Percentiles rank a stretch among this genome's conserved stretches.
These are phyloP conservation scores for Smittium culicis DNA, from an alignment of 371 early-diverging fungal genomes.

Conservation along the genomic window DNA sequence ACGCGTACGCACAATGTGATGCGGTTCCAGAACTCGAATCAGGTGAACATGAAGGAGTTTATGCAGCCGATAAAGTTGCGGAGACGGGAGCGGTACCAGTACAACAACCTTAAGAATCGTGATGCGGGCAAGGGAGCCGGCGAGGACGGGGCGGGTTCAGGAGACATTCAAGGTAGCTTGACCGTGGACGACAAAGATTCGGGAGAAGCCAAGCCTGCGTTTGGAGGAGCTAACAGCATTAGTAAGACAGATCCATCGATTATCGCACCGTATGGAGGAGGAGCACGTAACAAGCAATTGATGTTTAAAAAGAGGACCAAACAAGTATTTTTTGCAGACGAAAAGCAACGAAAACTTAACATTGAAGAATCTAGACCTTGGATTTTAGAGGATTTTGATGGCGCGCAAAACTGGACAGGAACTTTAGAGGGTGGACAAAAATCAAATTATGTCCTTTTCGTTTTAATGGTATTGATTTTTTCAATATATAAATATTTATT, in stretches of 20 bases:
- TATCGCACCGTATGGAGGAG: constrained; percentile 67
- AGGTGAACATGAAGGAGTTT: constrained; percentile 40
- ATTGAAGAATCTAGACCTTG: constrained; percentile 62
- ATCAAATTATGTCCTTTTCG: constrained; percentile 66
- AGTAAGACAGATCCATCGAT: constrained; percentile 56
- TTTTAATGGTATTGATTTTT: constrained; percentile 34
- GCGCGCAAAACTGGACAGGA: constrained; percentile 51
- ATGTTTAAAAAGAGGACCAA: constrained; percentile 69
- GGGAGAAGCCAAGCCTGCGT: constrained; percentile 1
- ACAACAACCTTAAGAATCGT: constrained; percentile 17
- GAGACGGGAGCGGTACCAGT: constrained; percentile 31
- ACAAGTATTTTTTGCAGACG: constrained; percentile 60
- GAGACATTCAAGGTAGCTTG: constrained; percentile 9
- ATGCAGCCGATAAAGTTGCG: constrained; percentile 54
- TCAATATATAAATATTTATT: not conserved
- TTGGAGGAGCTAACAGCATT: constrained; percentile 27
- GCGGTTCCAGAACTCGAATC: constrained; percentile 43
- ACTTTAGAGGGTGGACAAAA: constrained; percentile 63
- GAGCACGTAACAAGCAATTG: constrained; percentile 60
- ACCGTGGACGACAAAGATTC: constrained; percentile 9
- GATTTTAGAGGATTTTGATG: constrained; percentile 62
- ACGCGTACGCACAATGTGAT: constrained; percentile 45
- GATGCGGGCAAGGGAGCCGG: constrained; percentile 17
- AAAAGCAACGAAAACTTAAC: constrained; percentile 49
- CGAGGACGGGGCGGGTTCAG: constrained; percentile 19